A percentile compares a stretch with the other conserved stretches of the same genome.
These are phyloP conservation scores for Suhomyces faveliae DNA, from an alignment of 805 yeast genomes.

Conservation along the genomic window DNA sequence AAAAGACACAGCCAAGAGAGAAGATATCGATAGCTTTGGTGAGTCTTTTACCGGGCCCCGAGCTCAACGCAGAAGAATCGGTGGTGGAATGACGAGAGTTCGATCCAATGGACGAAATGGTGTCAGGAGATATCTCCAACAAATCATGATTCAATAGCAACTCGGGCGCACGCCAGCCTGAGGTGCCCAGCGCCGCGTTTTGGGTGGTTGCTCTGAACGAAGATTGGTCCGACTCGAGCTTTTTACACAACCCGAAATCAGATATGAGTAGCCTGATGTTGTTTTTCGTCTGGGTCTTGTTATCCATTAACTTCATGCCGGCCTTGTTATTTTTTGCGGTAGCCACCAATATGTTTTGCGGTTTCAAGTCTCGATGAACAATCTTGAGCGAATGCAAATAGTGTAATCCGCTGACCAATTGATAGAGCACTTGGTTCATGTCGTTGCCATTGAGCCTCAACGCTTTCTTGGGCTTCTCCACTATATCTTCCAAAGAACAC, in stretches of 20 bases:
- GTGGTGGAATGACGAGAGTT: conserved; percentile 15
- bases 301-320: conserved; percentile 3
- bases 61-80: conserved; percentile 3
- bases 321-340: conserved; percentile 49
- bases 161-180: conserved; percentile 99
- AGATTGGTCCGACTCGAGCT: conserved; percentile 86
- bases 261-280: conserved; percentile 73
- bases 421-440: conserved; percentile 59
- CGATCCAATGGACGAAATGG: conserved; percentile 28
- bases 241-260: conserved; percentile 94
- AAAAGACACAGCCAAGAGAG: conserved; percentile 92
- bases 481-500: conserved; percentile 82
- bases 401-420: conserved; percentile 79
- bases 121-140: conserved; percentile 38
- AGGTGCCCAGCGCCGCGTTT: conserved; percentile 87
- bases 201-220: conserved; percentile 91
- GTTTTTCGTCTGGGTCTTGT: conserved; percentile 10
- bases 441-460: conserved; percentile 37
- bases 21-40: conserved; percentile 92
- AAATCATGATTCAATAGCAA: conserved; percentile 47
- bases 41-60: conserved; percentile 47
- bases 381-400: conserved; percentile 87
- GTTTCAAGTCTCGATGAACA: conserved; percentile 92
- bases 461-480: conserved; percentile 51
- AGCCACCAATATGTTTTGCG: conserved; percentile 87